Percentiles rank a stretch among this genome's conserved stretches.
phyloP scores from a whole-genome alignment of 495 filamentous ascomycete genomes.

The Letharia lupina region DNA sequence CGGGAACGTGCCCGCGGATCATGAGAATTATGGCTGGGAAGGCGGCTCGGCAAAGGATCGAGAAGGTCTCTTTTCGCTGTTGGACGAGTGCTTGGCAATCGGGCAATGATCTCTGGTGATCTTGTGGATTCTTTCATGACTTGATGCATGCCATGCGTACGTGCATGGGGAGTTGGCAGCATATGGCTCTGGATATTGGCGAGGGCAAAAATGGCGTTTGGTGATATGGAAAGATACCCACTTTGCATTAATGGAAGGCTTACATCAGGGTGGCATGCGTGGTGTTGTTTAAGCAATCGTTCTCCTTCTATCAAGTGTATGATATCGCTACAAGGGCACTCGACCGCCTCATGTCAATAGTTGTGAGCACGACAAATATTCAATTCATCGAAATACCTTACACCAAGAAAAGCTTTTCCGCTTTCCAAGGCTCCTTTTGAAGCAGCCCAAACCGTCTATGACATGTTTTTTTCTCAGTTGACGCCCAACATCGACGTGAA shows the following conservation, averaged over 20 bases:
- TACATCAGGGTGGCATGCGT: neutral
- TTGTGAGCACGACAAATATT: too few relatives aligned
- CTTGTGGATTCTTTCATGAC: neutral
- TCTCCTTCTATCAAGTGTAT: neutral
- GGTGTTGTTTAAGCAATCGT: neutral
- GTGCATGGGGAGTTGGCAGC: constrained; percentile 7
- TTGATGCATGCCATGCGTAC: constrained; percentile 11
- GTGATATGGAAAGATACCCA: constrained; percentile 14
- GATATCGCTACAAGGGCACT: neutral
- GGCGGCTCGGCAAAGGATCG: constrained; percentile 55
- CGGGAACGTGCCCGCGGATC: constrained; percentile 24
- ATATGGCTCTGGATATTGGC: constrained; percentile 9
- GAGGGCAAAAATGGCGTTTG: neutral
- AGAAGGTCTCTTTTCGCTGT: constrained; percentile 53
- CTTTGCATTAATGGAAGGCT: constrained; percentile 16
- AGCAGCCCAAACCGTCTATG: too few relatives aligned
- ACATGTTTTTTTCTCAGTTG: too few relatives aligned
- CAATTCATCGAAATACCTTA: too few relatives aligned
- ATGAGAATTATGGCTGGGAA: constrained; percentile 54
- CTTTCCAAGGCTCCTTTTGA: too few relatives aligned
- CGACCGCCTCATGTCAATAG: too few relatives aligned
- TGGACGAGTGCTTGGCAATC: constrained; percentile 56
- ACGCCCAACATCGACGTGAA: too few relatives aligned
- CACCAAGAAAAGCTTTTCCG: too few relatives aligned
- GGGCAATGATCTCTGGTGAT: constrained; percentile 31